phyloP scores from a whole-genome alignment of 805 yeast genomes.

The Monosporozyma servazzii region DNA sequence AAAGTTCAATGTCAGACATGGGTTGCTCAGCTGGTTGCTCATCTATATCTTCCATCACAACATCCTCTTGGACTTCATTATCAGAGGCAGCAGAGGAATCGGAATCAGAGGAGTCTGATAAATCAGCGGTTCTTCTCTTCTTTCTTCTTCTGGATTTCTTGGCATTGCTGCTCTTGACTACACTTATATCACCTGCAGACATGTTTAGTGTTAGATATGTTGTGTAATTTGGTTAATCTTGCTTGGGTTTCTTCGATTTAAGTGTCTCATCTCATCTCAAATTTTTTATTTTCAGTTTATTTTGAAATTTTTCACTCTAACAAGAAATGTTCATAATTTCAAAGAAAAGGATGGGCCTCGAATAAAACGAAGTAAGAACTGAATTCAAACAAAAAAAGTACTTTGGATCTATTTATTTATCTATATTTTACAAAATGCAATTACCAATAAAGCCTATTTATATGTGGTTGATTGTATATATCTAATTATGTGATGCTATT shows the following conservation, averaged over 20 bases:
- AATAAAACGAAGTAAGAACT: background rate
- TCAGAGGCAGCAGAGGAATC: slow-evolving; percentile 32
- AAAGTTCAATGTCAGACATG: slow-evolving; percentile 30
- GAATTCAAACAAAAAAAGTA: background rate
- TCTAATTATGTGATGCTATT: background rate
- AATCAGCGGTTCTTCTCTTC: slow-evolving; percentile 78
- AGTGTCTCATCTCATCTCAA: background rate
- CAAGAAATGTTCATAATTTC: background rate
- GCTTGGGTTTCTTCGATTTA: background rate
- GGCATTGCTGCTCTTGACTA: slow-evolving; percentile 11
- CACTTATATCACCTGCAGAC: slow-evolving; percentile 19
- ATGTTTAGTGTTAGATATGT: slow-evolving; percentile 1
- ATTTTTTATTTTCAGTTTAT: background rate
- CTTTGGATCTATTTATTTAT: background rate
- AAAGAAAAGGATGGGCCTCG: background rate
- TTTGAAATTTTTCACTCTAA: slow-evolving; percentile 1
- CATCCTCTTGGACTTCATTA: slow-evolving; percentile 15
- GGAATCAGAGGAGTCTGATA: slow-evolving; percentile 45
- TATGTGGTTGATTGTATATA: background rate
- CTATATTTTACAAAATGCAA: background rate
- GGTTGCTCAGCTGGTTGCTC: slow-evolving; percentile 12
- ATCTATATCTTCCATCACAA: slow-evolving; percentile 7
- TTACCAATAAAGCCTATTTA: background rate
- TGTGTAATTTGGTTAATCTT: background rate
- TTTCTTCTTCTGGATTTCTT: slow-evolving; percentile 48